These are phyloP conservation scores for Calendula officinalis DNA, from an alignment of 129 eudicot genomes.

Conservation along the genomic window DNA sequence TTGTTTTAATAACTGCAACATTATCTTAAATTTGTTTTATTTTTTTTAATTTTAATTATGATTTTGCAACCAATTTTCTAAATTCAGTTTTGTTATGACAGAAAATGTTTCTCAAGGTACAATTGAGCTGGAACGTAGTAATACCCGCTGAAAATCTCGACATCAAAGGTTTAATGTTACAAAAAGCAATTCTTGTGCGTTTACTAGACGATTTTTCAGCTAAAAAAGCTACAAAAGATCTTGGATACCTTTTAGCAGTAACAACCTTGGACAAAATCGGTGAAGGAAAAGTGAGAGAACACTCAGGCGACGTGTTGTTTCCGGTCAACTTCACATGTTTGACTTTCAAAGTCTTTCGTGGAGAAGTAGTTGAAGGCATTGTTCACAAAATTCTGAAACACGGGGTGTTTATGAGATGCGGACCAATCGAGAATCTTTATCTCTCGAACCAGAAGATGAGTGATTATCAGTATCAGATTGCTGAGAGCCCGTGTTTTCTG, in stretches of 20 bases:
- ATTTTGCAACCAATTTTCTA: too few relatives aligned
- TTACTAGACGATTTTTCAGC: constrained; percentile 65
- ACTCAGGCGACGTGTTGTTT: constrained; percentile 62
- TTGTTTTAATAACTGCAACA: background rate
- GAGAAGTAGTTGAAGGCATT: constrained; percentile 59
- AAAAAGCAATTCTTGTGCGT: constrained; percentile 58
- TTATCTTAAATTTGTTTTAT: background rate
- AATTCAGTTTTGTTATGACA: background rate
- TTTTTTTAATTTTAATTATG: background rate
- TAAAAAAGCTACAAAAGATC: constrained; percentile 63
- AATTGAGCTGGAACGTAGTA: constrained; percentile 72
- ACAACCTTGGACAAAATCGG: constrained; percentile 66
- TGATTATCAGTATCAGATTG: constrained; percentile 52
- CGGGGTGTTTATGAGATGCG: constrained; percentile 69
- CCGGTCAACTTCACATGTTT: constrained; percentile 65
- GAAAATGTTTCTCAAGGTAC: constrained; percentile 67
- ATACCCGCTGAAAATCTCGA: constrained; percentile 65
- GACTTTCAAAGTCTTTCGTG: constrained; percentile 56
- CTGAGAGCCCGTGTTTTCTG: constrained; percentile 53
- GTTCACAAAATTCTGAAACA: constrained; percentile 62
- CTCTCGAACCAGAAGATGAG: constrained; percentile 57
- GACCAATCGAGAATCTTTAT: constrained; percentile 60
- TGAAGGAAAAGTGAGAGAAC: constrained; percentile 63
- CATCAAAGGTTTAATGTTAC: constrained; percentile 61
- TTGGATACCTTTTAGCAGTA: constrained; percentile 60